Conservation (phyloP, 179 eudicot genomes). For the Beta macrorhiza region DNA sequence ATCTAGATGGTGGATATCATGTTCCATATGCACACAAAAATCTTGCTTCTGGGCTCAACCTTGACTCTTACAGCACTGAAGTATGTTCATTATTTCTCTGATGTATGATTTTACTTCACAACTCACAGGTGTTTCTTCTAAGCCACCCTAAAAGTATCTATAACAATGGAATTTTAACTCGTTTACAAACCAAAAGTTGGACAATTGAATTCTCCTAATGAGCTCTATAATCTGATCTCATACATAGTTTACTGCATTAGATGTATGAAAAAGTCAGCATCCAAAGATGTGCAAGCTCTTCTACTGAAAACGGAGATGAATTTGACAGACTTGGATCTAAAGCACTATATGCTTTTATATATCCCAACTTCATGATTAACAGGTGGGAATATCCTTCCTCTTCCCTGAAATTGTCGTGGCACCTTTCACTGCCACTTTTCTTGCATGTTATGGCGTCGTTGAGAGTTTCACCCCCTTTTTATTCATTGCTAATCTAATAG, state of each 20-base stretch:
- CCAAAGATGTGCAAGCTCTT: conserved; percentile 59
- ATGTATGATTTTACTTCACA: conserved; percentile 18
- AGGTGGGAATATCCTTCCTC: conserved; percentile 35
- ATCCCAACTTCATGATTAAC: conserved; percentile 95
- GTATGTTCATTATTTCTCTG: conserved; percentile 41
- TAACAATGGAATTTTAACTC: background rate
- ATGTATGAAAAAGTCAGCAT: conserved; percentile 85
- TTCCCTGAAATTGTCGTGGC: background rate
- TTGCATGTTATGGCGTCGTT: conserved; percentile 10
- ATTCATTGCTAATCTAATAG: conserved; percentile 30
- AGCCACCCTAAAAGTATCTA: conserved; percentile 1
- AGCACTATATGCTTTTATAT: conserved; percentile 82
- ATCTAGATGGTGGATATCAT: conserved; percentile 96
- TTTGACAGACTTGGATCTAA: conserved; percentile 68
- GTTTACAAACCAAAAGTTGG: background rate
- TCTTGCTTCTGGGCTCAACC: conserved; percentile 77
- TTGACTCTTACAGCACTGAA: conserved; percentile 74
- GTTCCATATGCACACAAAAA: conserved; percentile 93
- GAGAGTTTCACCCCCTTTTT: background rate
- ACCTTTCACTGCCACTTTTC: conserved; percentile 1
- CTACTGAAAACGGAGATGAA: conserved; percentile 36
- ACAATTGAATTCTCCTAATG: background rate
- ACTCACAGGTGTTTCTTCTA: background rate
- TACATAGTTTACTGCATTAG: conserved; percentile 30
- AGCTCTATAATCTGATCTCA: conserved; percentile 6